A percentile compares a stretch with the other conserved stretches of the same genome.
Evolutionary conservation across 345 rosid species (phyloP).

Genomic region (Brassica incana): DNA sequence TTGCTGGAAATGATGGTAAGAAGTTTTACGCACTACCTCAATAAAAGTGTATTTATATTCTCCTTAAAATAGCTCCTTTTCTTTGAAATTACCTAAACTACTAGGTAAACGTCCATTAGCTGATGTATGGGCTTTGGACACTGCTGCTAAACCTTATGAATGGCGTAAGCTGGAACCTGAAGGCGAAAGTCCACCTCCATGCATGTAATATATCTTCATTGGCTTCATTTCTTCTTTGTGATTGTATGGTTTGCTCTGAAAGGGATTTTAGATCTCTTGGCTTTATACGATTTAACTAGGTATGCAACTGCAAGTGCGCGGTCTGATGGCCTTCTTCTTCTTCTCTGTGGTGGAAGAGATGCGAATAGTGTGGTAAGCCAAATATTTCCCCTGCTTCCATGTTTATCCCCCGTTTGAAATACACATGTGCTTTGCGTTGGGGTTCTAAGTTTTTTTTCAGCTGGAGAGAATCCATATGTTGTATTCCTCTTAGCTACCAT

Average conservation of each 20-base stretch:
- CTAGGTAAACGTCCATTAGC: slow-evolving; percentile 94
- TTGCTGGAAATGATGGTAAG: slow-evolving; percentile 98
- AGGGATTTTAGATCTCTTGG: not conserved
- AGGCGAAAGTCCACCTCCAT: slow-evolving; percentile 99
- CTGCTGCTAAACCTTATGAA: slow-evolving; percentile 99
- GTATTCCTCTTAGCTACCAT: too few species aligned
- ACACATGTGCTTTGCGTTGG: too few species aligned
- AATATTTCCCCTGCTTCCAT: too few species aligned
- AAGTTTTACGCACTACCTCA: slow-evolving; percentile 1
- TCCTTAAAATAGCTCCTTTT: slow-evolving; percentile 8
- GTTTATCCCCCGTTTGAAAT: too few species aligned
- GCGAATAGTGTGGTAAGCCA: slow-evolving; percentile 73
- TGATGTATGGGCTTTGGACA: slow-evolving; percentile 99
- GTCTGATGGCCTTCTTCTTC: slow-evolving; percentile 81
- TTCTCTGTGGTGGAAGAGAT: slow-evolving; percentile 96
- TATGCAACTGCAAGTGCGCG: slow-evolving; percentile 98
- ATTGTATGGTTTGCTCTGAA: slow-evolving; percentile 15
- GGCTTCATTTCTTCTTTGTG: slow-evolving; percentile 19
- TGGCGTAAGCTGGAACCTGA: slow-evolving; percentile 99
- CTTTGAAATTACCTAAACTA: slow-evolving; percentile 5
- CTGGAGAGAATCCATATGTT: too few species aligned
- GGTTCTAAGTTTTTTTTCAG: too few species aligned
- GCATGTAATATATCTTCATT: slow-evolving; percentile 68
- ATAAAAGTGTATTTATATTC: slow-evolving; percentile 17
- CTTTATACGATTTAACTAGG: slow-evolving; percentile 48